phyloP scores from a whole-genome alignment of 1,284 basidiomycete genomes.

The Ustilago nuda region DNA sequence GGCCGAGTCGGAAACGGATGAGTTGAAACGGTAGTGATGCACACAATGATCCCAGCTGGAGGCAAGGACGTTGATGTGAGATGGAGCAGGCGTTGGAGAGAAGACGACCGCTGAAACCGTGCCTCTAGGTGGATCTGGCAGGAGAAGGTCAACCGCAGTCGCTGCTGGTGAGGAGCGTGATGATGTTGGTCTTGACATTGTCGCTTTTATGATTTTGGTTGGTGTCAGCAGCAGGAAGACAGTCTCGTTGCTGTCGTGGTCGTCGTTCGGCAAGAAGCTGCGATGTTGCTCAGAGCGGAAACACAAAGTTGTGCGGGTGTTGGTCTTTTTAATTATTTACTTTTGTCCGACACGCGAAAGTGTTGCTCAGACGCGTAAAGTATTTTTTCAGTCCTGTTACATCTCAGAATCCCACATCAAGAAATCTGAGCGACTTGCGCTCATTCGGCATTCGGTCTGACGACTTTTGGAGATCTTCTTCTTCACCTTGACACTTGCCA shows the following conservation, averaged over 20 bases:
- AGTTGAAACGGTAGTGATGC: conserved; percentile 53
- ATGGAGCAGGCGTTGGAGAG: conserved; percentile 17
- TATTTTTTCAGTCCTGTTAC: background rate
- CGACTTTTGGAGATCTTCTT: background rate
- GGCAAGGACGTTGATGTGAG: conserved; percentile 46
- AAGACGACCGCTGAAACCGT: conserved; percentile 54
- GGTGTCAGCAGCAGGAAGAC: conserved; percentile 4
- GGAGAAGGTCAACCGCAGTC: conserved; percentile 12
- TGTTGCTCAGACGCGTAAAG: conserved; percentile 21
- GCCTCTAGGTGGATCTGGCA: conserved; percentile 39
- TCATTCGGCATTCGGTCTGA: background rate
- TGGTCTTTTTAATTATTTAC: conserved; percentile 6
- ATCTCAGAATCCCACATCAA: background rate
- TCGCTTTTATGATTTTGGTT: background rate
- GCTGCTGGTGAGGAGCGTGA: conserved; percentile 27
- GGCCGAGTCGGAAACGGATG: background rate
- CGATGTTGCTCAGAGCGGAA: conserved; percentile 3
- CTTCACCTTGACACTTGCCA: background rate
- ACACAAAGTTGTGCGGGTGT: conserved; percentile 4
- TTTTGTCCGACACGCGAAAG: background rate
- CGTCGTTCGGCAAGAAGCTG: background rate
- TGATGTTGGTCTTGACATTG: conserved; percentile 31
- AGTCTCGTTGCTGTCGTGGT: background rate
- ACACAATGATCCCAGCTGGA: conserved; percentile 64
- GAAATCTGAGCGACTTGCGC: background rate